Conservation (phyloP, 768 basidiomycete species). For the Russula sp. region DNA sequence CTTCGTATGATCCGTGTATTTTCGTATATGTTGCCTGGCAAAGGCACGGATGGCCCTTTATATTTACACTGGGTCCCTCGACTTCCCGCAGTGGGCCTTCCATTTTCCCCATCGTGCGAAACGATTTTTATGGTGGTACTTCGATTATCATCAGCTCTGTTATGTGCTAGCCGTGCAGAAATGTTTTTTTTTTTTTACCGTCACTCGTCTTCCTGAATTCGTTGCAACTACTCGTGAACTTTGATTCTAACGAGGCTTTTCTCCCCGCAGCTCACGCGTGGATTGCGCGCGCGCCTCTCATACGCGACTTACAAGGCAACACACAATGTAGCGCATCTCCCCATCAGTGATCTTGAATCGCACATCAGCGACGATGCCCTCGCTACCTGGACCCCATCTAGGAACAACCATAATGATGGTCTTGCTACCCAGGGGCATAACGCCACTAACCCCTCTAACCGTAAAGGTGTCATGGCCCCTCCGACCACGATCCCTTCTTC, state of each 20-base stretch:
- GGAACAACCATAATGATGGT: slow-evolving; percentile 44
- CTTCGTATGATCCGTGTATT: slow-evolving; percentile 16
- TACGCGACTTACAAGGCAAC: slow-evolving; percentile 83
- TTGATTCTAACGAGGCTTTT: slow-evolving; percentile 25
- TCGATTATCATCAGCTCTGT: neutral
- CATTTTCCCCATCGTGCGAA: neutral
- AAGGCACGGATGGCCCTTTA: neutral
- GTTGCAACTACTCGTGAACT: neutral
- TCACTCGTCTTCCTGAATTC: neutral
- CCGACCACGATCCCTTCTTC: slow-evolving; percentile 30
- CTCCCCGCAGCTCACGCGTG: slow-evolving; percentile 64
- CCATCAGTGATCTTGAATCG: slow-evolving; percentile 67
- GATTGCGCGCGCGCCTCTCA: slow-evolving; percentile 70
- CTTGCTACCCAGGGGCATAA: slow-evolving; percentile 45
- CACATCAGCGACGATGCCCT: slow-evolving; percentile 41
- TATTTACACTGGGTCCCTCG: neutral
- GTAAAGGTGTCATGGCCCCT: slow-evolving; percentile 43
- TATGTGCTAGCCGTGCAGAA: neutral
- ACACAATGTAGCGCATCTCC: slow-evolving; percentile 60
- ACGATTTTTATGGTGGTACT: neutral
- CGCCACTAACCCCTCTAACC: slow-evolving; percentile 31
- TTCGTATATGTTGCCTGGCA: neutral
- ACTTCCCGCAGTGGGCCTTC: neutral
- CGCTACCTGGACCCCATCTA: slow-evolving; percentile 26
- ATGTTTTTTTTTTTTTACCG: neutral